Conservation (phyloP, 176 grass and related monocot genomes). For the Raddia distichophylla region DNA sequence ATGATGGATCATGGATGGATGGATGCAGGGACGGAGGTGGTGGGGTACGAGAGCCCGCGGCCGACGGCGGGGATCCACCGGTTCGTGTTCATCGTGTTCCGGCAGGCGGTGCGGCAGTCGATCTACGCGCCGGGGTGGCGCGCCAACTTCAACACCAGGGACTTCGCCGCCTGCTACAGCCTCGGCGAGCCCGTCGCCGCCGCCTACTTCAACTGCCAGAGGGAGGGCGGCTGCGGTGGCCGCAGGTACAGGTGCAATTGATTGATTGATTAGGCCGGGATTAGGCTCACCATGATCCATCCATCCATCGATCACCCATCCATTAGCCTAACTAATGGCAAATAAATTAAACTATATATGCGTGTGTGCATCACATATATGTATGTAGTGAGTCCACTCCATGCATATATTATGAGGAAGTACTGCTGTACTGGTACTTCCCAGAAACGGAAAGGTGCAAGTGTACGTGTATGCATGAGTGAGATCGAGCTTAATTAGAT, state of each 20-base stretch:
- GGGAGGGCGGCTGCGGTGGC: conserved; percentile 70
- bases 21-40: conserved; percentile 50
- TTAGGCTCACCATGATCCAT: neutral
- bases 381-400: neutral
- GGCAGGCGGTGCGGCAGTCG: conserved; percentile 46
- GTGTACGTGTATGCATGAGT: neutral
- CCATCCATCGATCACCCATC: neutral
- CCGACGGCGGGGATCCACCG: conserved; percentile 67
- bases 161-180: conserved; percentile 59
- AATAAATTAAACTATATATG: too few species aligned
- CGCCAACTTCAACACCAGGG: conserved; percentile 72
- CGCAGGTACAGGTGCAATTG: conserved; percentile 48
- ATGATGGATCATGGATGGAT: too few species aligned
- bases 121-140: conserved; percentile 71
- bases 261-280: too few species aligned
- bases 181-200: conserved; percentile 49
- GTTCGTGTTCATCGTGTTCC: conserved; percentile 64
- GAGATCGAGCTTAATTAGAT: too few species aligned
- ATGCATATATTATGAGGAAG: neutral
- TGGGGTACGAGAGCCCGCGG: conserved; percentile 54
- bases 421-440: neutral
- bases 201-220: conserved; percentile 74
- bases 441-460: neutral
- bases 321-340: too few species aligned
- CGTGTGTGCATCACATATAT: neutral